A percentile compares a stretch with the other conserved stretches of the same genome.
Evolutionary conservation across 192 early-diverging fungal genomes (phyloP).

Genomic region (Chytriomyces sp.): DNA sequence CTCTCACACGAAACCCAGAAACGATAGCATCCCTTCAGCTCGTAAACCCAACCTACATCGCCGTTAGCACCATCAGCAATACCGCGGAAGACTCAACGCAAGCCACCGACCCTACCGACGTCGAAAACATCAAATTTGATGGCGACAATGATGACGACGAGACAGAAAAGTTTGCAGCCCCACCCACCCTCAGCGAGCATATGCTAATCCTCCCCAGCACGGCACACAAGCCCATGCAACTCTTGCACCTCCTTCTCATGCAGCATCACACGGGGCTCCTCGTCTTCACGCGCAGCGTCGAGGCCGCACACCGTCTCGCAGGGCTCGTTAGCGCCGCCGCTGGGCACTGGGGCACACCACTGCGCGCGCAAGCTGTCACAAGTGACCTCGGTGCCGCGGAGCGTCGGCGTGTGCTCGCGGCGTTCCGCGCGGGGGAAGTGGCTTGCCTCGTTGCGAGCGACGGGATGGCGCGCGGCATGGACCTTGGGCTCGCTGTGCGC

Average conservation of each 20-base stretch:
- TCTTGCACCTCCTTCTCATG: slow-evolving; percentile 79
- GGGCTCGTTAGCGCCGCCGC: slow-evolving; percentile 32
- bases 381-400: slow-evolving; percentile 37
- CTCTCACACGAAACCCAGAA: slow-evolving; percentile 89
- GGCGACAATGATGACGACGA: slow-evolving; percentile 27
- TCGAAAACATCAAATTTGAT: slow-evolving; percentile 16
- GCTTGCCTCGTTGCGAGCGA: slow-evolving; percentile 77
- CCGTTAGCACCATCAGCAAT: slow-evolving; percentile 48
- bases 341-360: not conserved
- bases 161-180: slow-evolving; percentile 46
- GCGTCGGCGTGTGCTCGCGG: slow-evolving; percentile 27
- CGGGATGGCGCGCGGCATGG: slow-evolving; percentile 91
- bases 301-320: slow-evolving; percentile 81
- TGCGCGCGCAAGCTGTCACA: slow-evolving; percentile 34
- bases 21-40: slow-evolving; percentile 86
- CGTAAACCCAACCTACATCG: slow-evolving; percentile 79
- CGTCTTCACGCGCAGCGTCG: slow-evolving; percentile 86
- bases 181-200: slow-evolving; percentile 68
- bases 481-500: slow-evolving; percentile 72
- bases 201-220: slow-evolving; percentile 65
- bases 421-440: slow-evolving; percentile 31
- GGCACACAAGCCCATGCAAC: slow-evolving; percentile 79
- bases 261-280: slow-evolving; percentile 63
- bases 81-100: not conserved
- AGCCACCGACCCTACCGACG: slow-evolving; percentile 47